Conservation (phyloP, 2,329 filamentous ascomycete species). For the Alternaria brassicae region DNA sequence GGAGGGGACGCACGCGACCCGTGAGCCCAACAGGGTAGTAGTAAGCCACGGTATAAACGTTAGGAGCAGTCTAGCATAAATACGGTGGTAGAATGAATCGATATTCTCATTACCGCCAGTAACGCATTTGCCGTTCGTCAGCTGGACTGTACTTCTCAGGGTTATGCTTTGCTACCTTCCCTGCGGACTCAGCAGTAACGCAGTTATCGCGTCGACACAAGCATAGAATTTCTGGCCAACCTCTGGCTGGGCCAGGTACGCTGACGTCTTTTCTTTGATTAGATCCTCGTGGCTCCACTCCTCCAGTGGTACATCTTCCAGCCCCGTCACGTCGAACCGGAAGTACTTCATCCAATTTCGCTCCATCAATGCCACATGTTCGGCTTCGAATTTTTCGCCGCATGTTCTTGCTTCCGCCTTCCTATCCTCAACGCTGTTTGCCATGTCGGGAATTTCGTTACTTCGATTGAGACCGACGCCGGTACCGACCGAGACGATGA, state of each 20-base stretch:
- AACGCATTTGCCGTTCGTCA: background rate
- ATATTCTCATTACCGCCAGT: background rate
- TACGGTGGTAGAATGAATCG: background rate
- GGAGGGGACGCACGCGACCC: background rate
- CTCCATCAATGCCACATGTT: slow-evolving; percentile 35
- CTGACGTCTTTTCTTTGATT: slow-evolving; percentile 38
- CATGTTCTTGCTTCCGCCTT: slow-evolving; percentile 24
- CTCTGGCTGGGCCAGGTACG: slow-evolving; percentile 36
- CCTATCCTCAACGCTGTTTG: slow-evolving; percentile 33
- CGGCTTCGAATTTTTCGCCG: slow-evolving; percentile 35
- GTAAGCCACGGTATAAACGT: background rate
- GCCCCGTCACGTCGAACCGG: slow-evolving; percentile 39
- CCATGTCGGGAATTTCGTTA: slow-evolving; percentile 36
- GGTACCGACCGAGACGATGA: slow-evolving; percentile 41
- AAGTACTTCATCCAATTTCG: slow-evolving; percentile 45
- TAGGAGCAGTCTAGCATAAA: background rate
- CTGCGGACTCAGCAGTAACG: slow-evolving; percentile 24
- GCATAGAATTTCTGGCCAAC: slow-evolving; percentile 36
- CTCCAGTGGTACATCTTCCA: slow-evolving; percentile 39
- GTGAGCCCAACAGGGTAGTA: background rate
- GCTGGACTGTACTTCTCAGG: background rate
- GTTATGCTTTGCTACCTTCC: slow-evolving; percentile 1
- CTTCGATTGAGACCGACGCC: slow-evolving; percentile 30
- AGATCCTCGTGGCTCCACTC: slow-evolving; percentile 39
- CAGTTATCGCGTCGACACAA: slow-evolving; percentile 40